Base-by-base conservation (phyloP, 2,329 filamentous ascomycete genomes). In the Ophiostoma novo-ulmi region DNA sequence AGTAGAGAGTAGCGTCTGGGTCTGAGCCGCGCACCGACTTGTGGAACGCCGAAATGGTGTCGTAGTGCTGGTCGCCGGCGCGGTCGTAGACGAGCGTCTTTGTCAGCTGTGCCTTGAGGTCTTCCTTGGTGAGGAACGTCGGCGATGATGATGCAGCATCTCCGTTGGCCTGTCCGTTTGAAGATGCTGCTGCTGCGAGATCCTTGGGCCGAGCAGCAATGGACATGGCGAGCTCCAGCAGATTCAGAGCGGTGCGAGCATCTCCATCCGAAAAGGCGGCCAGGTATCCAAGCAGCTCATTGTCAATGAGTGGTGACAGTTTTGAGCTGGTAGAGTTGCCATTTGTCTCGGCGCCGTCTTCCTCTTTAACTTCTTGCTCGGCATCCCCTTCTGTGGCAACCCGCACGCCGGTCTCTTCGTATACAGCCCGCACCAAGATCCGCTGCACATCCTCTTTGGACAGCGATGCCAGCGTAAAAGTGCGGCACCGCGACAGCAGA, bases 31-130 rank as follows among this genome's bases (percentile, higher is more conserved):
- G 91, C 11, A 98, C 89, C 2, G 93, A 93, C 77, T 99, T 99
- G 85, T 98, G 95, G 76, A 98, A 95, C 39, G 95, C 95, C 0
- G 92, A 97, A 76, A 99, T 98, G 69, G 92, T 95, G 78, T 99
- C 94, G 82, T 98, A 99, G 81, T 98, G 95, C 78, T 97, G 93
- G 80, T 99, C 95, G 69, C 95, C 94, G 0, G 91, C 92, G 70
- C 95, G 89, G 79, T 99, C 95, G 80, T 98, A 98, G 17, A 98
- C 93, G 1, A 98, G 84, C 0, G 94, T 98, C 78, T 94, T 94
- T 2, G 94, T 98, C 11, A 99, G 84, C 2, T 91, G 87, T 1
- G 88, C 83, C 78, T 97, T 97, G 77, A 99, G 88, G 71, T 88
- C 87, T 6, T 90, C 88, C 73, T 90, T 88, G 0, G 92, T 95